Conservation (phyloP, 2,329 filamentous ascomycete species). For the Tolypocladium endophyticum region DNA sequence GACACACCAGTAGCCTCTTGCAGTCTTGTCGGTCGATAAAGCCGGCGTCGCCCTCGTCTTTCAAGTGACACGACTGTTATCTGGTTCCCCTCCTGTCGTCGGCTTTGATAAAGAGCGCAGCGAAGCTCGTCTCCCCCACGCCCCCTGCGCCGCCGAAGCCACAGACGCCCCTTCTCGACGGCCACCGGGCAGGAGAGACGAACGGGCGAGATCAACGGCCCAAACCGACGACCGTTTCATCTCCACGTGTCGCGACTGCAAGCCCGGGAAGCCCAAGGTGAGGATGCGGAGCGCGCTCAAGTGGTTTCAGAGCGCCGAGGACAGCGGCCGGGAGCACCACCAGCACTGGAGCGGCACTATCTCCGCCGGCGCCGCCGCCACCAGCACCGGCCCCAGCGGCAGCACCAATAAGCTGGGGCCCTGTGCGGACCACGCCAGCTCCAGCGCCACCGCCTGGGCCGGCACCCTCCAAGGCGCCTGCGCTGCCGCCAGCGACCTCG, state of each 20-base stretch:
- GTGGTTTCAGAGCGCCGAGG: conserved; percentile 18
- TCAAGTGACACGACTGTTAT: background rate
- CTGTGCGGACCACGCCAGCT: background rate
- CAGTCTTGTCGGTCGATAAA: background rate
- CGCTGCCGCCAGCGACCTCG: conserved; percentile 5
- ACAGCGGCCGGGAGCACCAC: conserved; percentile 7
- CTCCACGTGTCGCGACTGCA: background rate
- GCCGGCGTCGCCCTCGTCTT: background rate
- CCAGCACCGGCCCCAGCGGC: background rate
- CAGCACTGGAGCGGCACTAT: conserved; percentile 1
- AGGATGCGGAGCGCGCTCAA: conserved; percentile 9
- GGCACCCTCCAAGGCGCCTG: conserved; percentile 2
- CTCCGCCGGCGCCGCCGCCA: background rate
- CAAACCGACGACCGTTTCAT: background rate
- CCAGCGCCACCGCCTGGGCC: conserved; percentile 2
- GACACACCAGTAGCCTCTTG: background rate
- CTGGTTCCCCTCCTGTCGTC: background rate
- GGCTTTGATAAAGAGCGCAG: background rate
- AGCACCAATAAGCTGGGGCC: background rate
- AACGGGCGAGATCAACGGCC: background rate
- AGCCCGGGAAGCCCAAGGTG: background rate
- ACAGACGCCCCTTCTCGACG: background rate
- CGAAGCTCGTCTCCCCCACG: background rate
- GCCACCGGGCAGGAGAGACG: background rate
- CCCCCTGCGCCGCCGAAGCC: background rate